A percentile compares a stretch with the other conserved stretches of the same genome.
Conservation (phyloP, 257 asterid species). For the Pogostemon cablin region DNA sequence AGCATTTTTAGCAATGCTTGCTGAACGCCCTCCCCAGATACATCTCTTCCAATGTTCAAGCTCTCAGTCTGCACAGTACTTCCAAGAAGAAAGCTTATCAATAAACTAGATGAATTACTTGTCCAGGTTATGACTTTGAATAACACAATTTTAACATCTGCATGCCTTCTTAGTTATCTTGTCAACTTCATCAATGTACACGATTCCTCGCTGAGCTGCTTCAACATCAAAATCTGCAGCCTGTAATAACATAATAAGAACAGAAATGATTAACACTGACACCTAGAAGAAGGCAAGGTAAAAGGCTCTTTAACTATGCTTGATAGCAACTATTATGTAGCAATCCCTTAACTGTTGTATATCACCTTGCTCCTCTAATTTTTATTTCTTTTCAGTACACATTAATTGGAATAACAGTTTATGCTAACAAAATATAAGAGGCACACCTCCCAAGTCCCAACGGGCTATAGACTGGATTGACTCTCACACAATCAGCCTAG, state of each 20-base stretch:
- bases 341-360: neutral
- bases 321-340: neutral
- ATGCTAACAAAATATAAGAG: constrained; percentile 13
- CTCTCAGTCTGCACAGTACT: constrained; percentile 70
- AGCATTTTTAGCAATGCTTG: constrained; percentile 93
- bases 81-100: constrained; percentile 42
- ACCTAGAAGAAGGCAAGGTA: constrained; percentile 15
- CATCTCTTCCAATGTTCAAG: constrained; percentile 79
- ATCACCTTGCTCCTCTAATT: neutral
- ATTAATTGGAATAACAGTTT: neutral
- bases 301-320: neutral
- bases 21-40: constrained; percentile 96
- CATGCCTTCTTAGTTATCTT: constrained; percentile 90
- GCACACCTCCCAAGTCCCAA: neutral
- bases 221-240: constrained; percentile 81
- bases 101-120: constrained; percentile 32
- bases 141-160: constrained; percentile 23
- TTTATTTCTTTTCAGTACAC: constrained; percentile 8
- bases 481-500: too few relatives aligned
- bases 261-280: constrained; percentile 8
- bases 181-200: constrained; percentile 93
- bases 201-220: constrained; percentile 93
- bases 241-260: constrained; percentile 45
- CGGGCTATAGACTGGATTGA: too few relatives aligned
- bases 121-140: constrained; percentile 11